Evolutionary conservation across 495 filamentous ascomycete species (phyloP).

Genomic region (Penicillium arizonense): DNA sequence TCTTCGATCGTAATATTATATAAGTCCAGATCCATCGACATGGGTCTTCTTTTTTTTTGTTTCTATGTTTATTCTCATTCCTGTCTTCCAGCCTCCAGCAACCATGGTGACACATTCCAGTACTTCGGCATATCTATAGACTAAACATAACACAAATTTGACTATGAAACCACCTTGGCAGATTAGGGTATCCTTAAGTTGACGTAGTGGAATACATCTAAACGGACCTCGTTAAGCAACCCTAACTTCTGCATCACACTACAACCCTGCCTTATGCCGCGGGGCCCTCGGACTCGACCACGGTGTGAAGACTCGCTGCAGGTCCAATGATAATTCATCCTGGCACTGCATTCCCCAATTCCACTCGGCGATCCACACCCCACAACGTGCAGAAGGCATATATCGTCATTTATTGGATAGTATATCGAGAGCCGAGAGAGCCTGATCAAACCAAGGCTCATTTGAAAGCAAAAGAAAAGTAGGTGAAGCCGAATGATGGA

Average conservation of each 20-base stretch:
- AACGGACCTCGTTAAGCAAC: neutral
- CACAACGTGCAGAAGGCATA: constrained; percentile 24
- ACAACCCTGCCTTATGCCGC: constrained; percentile 5
- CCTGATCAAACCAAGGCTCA: too few species aligned
- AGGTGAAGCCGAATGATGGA: too few species aligned
- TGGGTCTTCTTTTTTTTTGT: constrained; percentile 4
- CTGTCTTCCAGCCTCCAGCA: constrained; percentile 2
- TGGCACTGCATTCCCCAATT: constrained; percentile 12
- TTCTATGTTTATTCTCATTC: neutral
- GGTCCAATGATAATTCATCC: constrained; percentile 17
- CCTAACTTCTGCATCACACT: neutral
- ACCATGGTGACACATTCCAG: constrained; percentile 1
- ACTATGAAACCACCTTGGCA: neutral
- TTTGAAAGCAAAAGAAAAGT: too few species aligned
- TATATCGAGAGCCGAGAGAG: too few species aligned
- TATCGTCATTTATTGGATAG: too few species aligned
- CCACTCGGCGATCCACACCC: constrained; percentile 25
- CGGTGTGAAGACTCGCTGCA: constrained; percentile 3
- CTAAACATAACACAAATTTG: neutral
- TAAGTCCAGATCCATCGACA: neutral
- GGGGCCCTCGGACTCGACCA: constrained; percentile 12
- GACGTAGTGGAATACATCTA: neutral
- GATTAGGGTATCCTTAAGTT: too few species aligned
- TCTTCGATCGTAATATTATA: neutral
- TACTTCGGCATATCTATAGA: neutral